These are phyloP conservation scores for Lasiodiplodia theobromae DNA, from an alignment of 2,329 filamentous ascomycete species.

Conservation along the genomic window DNA sequence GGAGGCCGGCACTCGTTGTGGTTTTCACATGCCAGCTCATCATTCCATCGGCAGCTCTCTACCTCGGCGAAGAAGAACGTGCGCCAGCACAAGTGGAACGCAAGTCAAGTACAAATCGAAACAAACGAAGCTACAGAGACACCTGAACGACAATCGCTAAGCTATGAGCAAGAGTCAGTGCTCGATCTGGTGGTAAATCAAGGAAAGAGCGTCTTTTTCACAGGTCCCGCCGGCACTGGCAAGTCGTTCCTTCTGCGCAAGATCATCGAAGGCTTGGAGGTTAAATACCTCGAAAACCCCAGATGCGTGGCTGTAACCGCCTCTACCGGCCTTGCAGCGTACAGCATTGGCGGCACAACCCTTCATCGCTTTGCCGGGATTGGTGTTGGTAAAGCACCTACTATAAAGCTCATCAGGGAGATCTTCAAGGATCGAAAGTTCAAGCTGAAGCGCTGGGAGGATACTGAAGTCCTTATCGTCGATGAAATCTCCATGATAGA, in stretches of 20 bases:
- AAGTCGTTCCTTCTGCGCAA: slow-evolving; percentile 64
- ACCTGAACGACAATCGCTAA: slow-evolving; percentile 42
- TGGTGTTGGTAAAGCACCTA: neutral
- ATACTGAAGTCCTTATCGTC: slow-evolving; percentile 61
- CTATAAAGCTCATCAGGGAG: neutral
- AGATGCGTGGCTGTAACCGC: slow-evolving; percentile 54
- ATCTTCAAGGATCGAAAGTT: slow-evolving; percentile 39
- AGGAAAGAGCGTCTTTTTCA: slow-evolving; percentile 66
- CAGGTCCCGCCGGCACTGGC: slow-evolving; percentile 67
- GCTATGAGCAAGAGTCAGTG: slow-evolving; percentile 56
- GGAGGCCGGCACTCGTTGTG: too few relatives aligned
- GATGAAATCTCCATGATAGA: slow-evolving; percentile 74
- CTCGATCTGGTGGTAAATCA: slow-evolving; percentile 61
- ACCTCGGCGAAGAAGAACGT: neutral
- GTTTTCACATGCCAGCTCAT: too few relatives aligned
- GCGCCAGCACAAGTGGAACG: neutral
- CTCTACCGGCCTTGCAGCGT: slow-evolving; percentile 66
- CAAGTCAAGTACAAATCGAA: neutral
- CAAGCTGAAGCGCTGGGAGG: slow-evolving; percentile 30
- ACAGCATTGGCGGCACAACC: slow-evolving; percentile 64
- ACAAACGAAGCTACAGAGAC: too few relatives aligned
- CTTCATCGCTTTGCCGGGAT: slow-evolving; percentile 63
- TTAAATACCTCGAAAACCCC: neutral
- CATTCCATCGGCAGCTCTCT: neutral
- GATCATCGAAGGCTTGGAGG: slow-evolving; percentile 52